Base-by-base conservation (phyloP, 305 asterid species). In the Andrographis paniculata region DNA sequence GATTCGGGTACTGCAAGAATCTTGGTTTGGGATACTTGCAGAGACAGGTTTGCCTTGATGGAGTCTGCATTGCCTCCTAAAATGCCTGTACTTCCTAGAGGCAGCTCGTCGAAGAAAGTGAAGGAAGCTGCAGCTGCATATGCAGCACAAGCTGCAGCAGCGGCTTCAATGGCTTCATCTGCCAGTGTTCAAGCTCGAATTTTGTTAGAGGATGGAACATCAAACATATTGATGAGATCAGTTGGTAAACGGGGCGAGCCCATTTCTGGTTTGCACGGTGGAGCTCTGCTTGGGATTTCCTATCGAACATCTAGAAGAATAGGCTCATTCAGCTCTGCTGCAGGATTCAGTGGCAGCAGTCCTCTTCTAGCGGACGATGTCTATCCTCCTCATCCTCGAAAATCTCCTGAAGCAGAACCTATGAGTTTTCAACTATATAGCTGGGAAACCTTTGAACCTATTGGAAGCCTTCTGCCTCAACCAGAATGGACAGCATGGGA, bases 401-500 rank as follows among this genome's bases (percentile, higher is more conserved):
- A 67, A 55, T 46, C 64, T 60, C 67, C 80, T 40, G 95, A 88
- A 71, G 86, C 77, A 27, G 74, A 86, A 43, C 78, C 97, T 8
- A 80, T 70, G 41, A 91, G 78, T 67, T 83, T 86, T 55, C 96
- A 86, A 59, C 65, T 91, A 38, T 91, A 71, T 54, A 91, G 96
- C 71, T 91, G 98, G 96, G 98, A 91, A 68, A 76, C 84, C 56
- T 91, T 86, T 71, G 82, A 91, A 75, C 92, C 98, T 0, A 85
- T 91, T 37, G 98, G 96, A 33, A 81, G 74, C 49, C 95, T 80
- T 73, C 93, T 91, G 58, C 96, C 98, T 52, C 98, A 91, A 64
- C 98, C 98, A 20, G 98, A 86, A 60, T 86, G 96, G 96, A 82
- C 96, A 9, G 92, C 95, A 17, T 91, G 98, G 98, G 98, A 83